Base-by-base conservation (phyloP, 225 moss, liverwort and hornwort species). In the Sphagnum tenellum region DNA sequence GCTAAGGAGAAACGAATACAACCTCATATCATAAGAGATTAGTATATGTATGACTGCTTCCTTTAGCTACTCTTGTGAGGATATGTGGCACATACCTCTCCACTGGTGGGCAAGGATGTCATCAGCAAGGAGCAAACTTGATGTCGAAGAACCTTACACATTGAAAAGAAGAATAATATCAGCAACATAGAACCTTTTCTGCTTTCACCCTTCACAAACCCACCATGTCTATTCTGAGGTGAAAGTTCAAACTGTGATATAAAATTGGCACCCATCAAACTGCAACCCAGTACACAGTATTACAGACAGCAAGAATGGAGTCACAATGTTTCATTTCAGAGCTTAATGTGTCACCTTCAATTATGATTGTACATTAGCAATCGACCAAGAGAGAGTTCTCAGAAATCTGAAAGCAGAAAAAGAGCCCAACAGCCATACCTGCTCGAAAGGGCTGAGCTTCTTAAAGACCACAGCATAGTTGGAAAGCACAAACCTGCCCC, bases 111-210 rank as follows among this genome's bases (percentile, higher is more conserved):
- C 72, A 98, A 83, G 48, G 93, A 93, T 44, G 90, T 98, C 90
- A 98, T 98, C 45, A 98, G 87, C 68, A 98, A 76, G 55, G 98
- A 93, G 76, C 93, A 93, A 4, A 98, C 87, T 74, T 88, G 89
- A 76, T 90, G 85, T 72, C 87, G 76, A 68, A 98, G 65, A 70
- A 98, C 89, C 83, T 98, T 83, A 29, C 29, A 29, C 29, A 29
- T 29, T 29, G 29, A 29, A 29, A 29, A 29, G 29, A 29, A 61
- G 6, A 11, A 9, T 12, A 47, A 48, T 7, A 7, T n/a, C 57
- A 51, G 60, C 60, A 50, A 60, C 29, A 29, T 1, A 29, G 29
- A 29, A 29, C 29, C 29, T 29, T 29, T 29, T 29, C 29, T 29
- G 29, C 29, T 29, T 29, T 29, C 29, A 29, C 29, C 29, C 29